Evolutionary conservation across 2,329 filamentous ascomycete species (phyloP).

Genomic region (Neurospora sp.): DNA sequence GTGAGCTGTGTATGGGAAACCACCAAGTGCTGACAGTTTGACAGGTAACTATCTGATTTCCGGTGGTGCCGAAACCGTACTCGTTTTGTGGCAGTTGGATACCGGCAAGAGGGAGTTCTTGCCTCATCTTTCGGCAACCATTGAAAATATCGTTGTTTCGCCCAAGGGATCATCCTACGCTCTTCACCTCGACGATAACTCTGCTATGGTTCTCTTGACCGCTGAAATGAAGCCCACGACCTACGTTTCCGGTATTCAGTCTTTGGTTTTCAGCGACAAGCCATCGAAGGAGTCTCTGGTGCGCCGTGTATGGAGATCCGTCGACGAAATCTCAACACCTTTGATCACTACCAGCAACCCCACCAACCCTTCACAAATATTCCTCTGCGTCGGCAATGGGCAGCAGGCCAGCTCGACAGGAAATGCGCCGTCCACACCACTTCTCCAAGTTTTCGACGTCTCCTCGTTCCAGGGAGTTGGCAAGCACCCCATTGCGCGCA

Average conservation of each 20-base stretch:
- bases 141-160: conserved; percentile 79
- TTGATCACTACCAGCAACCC: conserved; percentile 56
- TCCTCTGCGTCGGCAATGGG: conserved; percentile 56
- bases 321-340: conserved; percentile 33
- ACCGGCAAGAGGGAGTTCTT: conserved; percentile 74
- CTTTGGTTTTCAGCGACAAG: conserved; percentile 39
- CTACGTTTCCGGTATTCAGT: conserved; percentile 76
- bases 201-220: conserved; percentile 80
- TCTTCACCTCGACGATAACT: conserved; percentile 84
- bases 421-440: conserved; percentile 40
- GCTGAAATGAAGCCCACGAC: conserved; percentile 77
- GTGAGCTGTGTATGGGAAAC: not conserved
- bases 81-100: conserved; percentile 89
- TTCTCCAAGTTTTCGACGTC: conserved; percentile 80
- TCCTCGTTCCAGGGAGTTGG: conserved; percentile 64
- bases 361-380: conserved; percentile 49
- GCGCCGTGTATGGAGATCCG: conserved; percentile 37
- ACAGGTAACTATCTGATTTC: conserved; percentile 87
- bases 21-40: conserved; percentile 20
- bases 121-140: conserved; percentile 78
- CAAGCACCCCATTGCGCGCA: conserved; percentile 83
- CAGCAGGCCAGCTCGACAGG: conserved; percentile 46
- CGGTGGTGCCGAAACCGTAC: conserved; percentile 77
- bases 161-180: conserved; percentile 70
- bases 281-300: conserved; percentile 44